Conservation (phyloP, 371 early-diverging fungal species). For the Basidiobolus heterosporus region DNA sequence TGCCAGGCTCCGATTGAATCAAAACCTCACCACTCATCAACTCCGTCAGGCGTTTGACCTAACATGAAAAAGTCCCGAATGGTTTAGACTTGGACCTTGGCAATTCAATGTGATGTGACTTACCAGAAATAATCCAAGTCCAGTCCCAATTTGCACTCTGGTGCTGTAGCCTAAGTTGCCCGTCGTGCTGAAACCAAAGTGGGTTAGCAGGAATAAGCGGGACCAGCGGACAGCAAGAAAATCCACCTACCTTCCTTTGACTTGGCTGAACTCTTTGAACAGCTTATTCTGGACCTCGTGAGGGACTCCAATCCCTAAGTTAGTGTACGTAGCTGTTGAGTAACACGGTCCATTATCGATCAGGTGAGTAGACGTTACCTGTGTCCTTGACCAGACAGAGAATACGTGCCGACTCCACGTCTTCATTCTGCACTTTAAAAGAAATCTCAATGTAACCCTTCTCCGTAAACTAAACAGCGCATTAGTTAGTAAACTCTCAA, state of each 20-base stretch:
- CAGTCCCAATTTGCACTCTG: slow-evolving; percentile 25
- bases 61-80: slow-evolving; percentile 6
- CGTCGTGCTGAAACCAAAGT: slow-evolving; percentile 32
- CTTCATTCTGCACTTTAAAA: slow-evolving; percentile 11
- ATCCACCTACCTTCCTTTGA: no score
- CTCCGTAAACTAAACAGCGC: slow-evolving; percentile 21
- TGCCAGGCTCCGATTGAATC: slow-evolving; percentile 9
- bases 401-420: slow-evolving; percentile 9
- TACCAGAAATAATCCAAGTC: slow-evolving; percentile 12
- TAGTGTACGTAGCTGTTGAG: neutral
- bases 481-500: no score
- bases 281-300: slow-evolving; percentile 22
- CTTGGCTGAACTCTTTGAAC: slow-evolving; percentile 26
- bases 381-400: slow-evolving; percentile 33
- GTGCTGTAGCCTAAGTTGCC: slow-evolving; percentile 8
- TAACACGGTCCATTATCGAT: neutral
- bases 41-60: slow-evolving; percentile 13
- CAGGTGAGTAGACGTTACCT: slow-evolving; percentile 12
- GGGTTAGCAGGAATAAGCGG: slow-evolving; percentile 8
- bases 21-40: slow-evolving; percentile 17
- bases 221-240: no score
- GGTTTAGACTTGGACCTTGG: slow-evolving; percentile 1
- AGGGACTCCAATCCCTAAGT: slow-evolving; percentile 29
- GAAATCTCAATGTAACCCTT: slow-evolving; percentile 31
- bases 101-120: neutral